A percentile compares a stretch with the other conserved stretches of the same genome.
These are phyloP conservation scores for Amanita molliuscula DNA, from an alignment of 768 basidiomycete genomes.

Conservation along the genomic window DNA sequence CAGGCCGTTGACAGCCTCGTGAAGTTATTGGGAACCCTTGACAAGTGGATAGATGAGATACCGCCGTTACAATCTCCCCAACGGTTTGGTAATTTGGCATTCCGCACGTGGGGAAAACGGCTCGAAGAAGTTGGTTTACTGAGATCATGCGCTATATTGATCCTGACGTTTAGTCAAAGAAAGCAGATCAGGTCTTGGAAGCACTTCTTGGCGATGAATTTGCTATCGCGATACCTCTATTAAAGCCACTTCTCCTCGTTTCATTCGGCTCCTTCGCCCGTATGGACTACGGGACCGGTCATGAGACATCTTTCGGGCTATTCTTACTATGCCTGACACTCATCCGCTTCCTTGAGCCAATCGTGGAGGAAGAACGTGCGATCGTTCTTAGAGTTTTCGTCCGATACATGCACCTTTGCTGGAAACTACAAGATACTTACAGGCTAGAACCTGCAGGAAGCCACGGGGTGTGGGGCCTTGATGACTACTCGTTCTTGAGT, in stretches of 20 bases:
- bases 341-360: conserved; percentile 50
- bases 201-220: conserved; percentile 37
- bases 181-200: conserved; percentile 39
- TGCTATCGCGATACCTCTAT: conserved; percentile 39
- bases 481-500: conserved; percentile 83
- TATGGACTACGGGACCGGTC: conserved; percentile 96
- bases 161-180: conserved; percentile 24
- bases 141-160: conserved; percentile 5
- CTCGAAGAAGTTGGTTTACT: conserved; percentile 55
- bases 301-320: conserved; percentile 82
- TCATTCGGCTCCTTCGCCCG: conserved; percentile 88
- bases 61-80: conserved; percentile 69
- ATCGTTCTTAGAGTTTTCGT: conserved; percentile 54
- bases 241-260: conserved; percentile 69
- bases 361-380: conserved; percentile 49
- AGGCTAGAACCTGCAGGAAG: conserved; percentile 92
- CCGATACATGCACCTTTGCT: conserved; percentile 75
- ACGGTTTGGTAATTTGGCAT: conserved; percentile 87
- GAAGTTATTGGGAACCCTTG: conserved; percentile 52
- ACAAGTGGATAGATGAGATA: conserved; percentile 71
- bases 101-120: conserved; percentile 72
- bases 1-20: conserved; percentile 17
- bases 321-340: conserved; percentile 69
- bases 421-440: conserved; percentile 82
- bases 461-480: conserved; percentile 97